A percentile compares a stretch with the other conserved stretches of the same genome.
Conservation (phyloP, 306 rosid species). For the Canavalia ensiformis region DNA sequence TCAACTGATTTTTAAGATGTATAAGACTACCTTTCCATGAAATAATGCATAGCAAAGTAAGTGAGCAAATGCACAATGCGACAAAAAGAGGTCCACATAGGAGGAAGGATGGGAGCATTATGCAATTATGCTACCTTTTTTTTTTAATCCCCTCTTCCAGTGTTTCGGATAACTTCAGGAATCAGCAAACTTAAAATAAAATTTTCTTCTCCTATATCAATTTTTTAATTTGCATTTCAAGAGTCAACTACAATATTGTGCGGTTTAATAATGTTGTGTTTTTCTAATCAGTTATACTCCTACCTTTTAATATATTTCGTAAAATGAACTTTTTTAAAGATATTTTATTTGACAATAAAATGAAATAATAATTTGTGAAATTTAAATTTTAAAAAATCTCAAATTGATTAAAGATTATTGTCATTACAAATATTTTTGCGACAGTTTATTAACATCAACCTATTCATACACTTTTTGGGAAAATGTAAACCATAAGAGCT, state of each 20-base stretch:
- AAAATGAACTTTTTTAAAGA: neutral
- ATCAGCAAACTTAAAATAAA: neutral
- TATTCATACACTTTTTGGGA: neutral
- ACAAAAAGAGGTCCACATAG: neutral
- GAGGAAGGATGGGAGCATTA: neutral
- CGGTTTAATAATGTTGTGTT: neutral
- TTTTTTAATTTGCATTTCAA: neutral
- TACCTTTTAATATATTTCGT: neutral
- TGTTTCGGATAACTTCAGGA: neutral
- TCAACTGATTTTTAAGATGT: too few relatives aligned
- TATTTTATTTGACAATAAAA: neutral
- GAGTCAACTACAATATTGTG: neutral
- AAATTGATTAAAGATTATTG: neutral
- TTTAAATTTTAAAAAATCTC: neutral
- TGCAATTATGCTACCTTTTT: too few relatives aligned
- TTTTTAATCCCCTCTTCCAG: neutral
- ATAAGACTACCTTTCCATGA: too few relatives aligned
- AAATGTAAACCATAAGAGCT: neutral
- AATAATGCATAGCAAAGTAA: too few relatives aligned
- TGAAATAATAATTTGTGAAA: neutral
- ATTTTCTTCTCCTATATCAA: neutral
- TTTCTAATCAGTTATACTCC: neutral
- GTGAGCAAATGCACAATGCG: neutral
- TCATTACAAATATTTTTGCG: neutral
- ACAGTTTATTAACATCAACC: too few relatives aligned